A percentile compares a stretch with the other conserved stretches of the same genome.
These are phyloP conservation scores for Onygenales sp. DNA, from an alignment of 2,329 filamentous ascomycete genomes.

Conservation along the genomic window DNA sequence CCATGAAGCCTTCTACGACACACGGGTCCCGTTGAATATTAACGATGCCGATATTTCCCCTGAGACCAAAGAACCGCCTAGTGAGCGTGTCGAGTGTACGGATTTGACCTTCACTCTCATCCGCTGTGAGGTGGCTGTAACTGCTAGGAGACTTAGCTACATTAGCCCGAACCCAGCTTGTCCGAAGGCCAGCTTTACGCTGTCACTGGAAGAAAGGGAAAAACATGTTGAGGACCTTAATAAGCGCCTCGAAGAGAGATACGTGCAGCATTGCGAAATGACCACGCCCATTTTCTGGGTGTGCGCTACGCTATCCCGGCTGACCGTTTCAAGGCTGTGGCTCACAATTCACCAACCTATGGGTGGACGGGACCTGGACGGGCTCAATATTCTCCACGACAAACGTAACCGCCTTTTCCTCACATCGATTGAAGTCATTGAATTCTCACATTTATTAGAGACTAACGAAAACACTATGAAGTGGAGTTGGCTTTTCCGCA, in stretches of 20 bases:
- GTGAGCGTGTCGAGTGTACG: slow-evolving; percentile 42
- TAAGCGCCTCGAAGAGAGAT: slow-evolving; percentile 45
- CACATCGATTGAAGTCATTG: slow-evolving; percentile 64
- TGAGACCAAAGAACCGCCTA: slow-evolving; percentile 39
- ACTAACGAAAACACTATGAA: slow-evolving; percentile 52
- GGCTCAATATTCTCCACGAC: slow-evolving; percentile 49
- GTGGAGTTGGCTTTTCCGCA: slow-evolving; percentile 57
- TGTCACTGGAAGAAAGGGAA: slow-evolving; percentile 28
- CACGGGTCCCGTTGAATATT: slow-evolving; percentile 41
- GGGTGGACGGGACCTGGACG: slow-evolving; percentile 48
- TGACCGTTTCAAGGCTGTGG: slow-evolving; percentile 71
- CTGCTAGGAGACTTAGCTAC: slow-evolving; percentile 31
- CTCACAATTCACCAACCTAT: slow-evolving; percentile 67
- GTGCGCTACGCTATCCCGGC: slow-evolving; percentile 55
- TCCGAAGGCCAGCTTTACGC: slow-evolving; percentile 9
- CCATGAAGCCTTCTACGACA: slow-evolving; percentile 36
- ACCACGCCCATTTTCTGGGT: slow-evolving; percentile 55
- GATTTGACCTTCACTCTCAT: slow-evolving; percentile 45
- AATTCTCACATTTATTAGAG: slow-evolving; percentile 58
- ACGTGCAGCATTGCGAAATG: slow-evolving; percentile 44
- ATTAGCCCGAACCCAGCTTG: slow-evolving; percentile 21
- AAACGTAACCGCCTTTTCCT: slow-evolving; percentile 61
- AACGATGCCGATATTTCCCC: slow-evolving; percentile 44
- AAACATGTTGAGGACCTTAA: slow-evolving; percentile 44
- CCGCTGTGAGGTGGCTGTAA: slow-evolving; percentile 43